Base-by-base conservation (phyloP, 75 land plant species). In the Selaginella tamariscina region DNA sequence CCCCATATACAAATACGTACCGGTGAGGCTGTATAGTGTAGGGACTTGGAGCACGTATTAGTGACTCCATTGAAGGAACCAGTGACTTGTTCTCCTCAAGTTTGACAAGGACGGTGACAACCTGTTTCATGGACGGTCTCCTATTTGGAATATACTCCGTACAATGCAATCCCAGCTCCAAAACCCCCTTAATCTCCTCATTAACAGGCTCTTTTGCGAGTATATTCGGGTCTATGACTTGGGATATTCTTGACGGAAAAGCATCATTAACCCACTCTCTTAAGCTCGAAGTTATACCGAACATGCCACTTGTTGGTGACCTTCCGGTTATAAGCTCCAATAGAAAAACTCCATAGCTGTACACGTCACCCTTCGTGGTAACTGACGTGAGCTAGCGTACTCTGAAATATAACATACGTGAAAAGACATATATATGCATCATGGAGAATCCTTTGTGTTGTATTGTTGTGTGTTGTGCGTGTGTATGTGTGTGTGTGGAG, bases 291-390 rank as follows among this genome's bases (percentile, higher is more conserved):
- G 31, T 31, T n/a, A 20, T 31, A 63, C 20, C 30, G 30, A 63
- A 63, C 65, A 63, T 63, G 22, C 30, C 21, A 31, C 30, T 21
- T 30, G 65, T 63, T 27, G 65, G 65, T 9, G 1, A 29, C 65
- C 30, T 63, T 63, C 65, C 0, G 1, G 65, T 63, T 20, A 63
- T 0, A 21, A 63, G 29, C 65, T 63, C 65, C 30, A 63, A 63
- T 27, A 63, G 20, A 30, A 63, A 0, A 27, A 63, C 30, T 63
- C 65, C 65, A 63, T 63, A 63, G 30, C 65, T 63, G 65, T 63
- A 63, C 18, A 49, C 54, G 20, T 49, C 54, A 11, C 54, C 54
- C 54, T 49, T 49, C 20, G 54, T 49, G 11, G 54, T 49, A 49
- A 49, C 54, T 11, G 54, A 49, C 20, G 54, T 11, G 54, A 49